Conservation (phyloP, 768 basidiomycete genomes). For the Artomyces pyxidatus region DNA sequence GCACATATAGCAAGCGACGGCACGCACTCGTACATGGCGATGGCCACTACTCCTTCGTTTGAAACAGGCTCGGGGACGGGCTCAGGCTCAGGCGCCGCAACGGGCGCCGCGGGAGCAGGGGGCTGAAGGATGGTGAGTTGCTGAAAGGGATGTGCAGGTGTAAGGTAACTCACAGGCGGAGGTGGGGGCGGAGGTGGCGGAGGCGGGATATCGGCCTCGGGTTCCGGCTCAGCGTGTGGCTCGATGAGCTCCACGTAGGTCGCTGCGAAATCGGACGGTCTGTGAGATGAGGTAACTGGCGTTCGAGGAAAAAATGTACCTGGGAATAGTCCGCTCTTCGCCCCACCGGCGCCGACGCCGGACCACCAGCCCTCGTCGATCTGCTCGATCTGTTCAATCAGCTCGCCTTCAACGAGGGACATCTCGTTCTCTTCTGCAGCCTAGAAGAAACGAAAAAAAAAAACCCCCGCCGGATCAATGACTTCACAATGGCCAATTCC, state of each 20-base stretch:
- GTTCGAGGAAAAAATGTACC: conserved; percentile 32
- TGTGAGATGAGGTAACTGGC: background rate
- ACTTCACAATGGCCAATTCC: background rate
- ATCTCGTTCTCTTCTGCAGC: conserved; percentile 87
- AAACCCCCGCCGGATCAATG: background rate
- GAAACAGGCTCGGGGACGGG: conserved; percentile 38
- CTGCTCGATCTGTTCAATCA: conserved; percentile 76
- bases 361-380: conserved; percentile 91
- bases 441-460: conserved; percentile 24
- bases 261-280: conserved; percentile 32
- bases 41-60: conserved; percentile 51
- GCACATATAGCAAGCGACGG: background rate
- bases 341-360: conserved; percentile 59
- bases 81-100: conserved; percentile 37
- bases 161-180: conserved; percentile 31
- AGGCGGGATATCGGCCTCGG: conserved; percentile 42
- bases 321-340: conserved; percentile 77
- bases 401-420: conserved; percentile 67
- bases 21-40: conserved; percentile 67
- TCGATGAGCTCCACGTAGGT: conserved; percentile 84
- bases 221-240: conserved; percentile 34
- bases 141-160: conserved; percentile 7
- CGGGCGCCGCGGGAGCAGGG: conserved; percentile 32
- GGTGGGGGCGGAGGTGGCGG: conserved; percentile 53
- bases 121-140: conserved; percentile 12